Conservation (phyloP, 768 basidiomycete species). For the Gyrodon lividus region DNA sequence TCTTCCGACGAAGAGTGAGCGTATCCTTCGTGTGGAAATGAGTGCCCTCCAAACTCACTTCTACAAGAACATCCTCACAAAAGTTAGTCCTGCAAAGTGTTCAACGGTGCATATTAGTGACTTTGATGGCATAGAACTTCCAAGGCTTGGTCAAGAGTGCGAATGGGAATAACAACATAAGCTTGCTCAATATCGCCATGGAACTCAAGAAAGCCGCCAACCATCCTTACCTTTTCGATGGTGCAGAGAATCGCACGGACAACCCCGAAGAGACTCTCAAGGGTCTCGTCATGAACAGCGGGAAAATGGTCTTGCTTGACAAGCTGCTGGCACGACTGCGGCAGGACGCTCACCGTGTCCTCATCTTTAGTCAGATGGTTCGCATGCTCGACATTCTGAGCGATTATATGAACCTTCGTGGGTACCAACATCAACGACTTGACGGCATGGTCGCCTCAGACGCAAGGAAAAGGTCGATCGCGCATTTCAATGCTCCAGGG, state of each 20-base stretch:
- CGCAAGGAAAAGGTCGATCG: constrained; percentile 90
- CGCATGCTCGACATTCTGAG: constrained; percentile 98
- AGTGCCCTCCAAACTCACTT: constrained; percentile 93
- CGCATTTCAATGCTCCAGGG: constrained; percentile 92
- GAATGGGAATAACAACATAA: constrained; percentile 87
- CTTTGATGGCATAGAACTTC: constrained; percentile 66
- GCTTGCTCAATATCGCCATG: constrained; percentile 97
- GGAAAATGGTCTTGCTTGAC: constrained; percentile 97
- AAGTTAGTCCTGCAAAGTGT: constrained; percentile 43
- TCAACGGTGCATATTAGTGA: constrained; percentile 1
- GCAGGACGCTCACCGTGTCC: constrained; percentile 91
- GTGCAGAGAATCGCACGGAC: constrained; percentile 70
- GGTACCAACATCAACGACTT: constrained; percentile 90
- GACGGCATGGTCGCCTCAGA: constrained; percentile 97
- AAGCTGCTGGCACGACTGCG: constrained; percentile 90
- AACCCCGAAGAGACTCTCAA: constrained; percentile 82
- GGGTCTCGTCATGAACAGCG: constrained; percentile 97
- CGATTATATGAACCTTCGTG: constrained; percentile 90
- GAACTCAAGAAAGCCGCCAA: constrained; percentile 98
- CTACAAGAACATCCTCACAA: constrained; percentile 97
- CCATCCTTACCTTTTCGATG: constrained; percentile 97
- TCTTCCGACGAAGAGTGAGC: constrained; percentile 96
- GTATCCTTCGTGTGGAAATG: constrained; percentile 97
- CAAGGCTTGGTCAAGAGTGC: constrained; percentile 88
- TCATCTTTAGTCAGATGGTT: constrained; percentile 99